Conservation (phyloP, 2,329 filamentous ascomycete genomes). For the Dactylellina haptotyla region DNA sequence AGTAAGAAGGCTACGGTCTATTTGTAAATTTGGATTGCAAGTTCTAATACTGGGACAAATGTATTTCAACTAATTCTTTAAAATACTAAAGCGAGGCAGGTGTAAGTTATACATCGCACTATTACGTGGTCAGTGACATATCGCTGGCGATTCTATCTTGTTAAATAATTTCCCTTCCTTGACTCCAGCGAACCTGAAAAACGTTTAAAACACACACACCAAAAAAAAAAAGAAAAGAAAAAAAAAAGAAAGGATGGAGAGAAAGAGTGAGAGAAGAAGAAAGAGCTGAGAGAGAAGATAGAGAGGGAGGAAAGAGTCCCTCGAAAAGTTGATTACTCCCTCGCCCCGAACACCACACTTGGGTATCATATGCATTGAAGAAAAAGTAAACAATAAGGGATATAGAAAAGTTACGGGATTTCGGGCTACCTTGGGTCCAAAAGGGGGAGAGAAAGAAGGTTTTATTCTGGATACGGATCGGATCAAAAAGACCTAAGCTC, state of each 20-base stretch:
- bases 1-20: too few species aligned
- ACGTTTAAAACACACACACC: too few species aligned
- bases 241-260: conserved; percentile 9
- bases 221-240: too few species aligned
- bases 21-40: background rate
- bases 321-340: conserved; percentile 51
- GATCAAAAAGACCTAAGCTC: too few species aligned
- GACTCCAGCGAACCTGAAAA: conserved; percentile 38
- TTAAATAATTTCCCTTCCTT: conserved; percentile 37
- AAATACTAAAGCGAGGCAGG: background rate
- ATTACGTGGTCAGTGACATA: background rate
- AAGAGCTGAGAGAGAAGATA: background rate
- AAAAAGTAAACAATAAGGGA: conserved; percentile 39
- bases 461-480: too few species aligned
- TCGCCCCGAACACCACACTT: conserved; percentile 47
- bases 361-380: conserved; percentile 53
- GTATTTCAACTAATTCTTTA: background rate
- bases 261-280: background rate
- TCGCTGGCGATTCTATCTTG: conserved; percentile 35
- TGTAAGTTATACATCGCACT: background rate
- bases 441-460: too few species aligned
- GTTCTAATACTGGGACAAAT: too few species aligned
- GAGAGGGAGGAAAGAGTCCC: conserved; percentile 14
- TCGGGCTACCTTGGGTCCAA: too few species aligned
- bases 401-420: conserved; percentile 8